Evolutionary conservation across 2,329 filamentous ascomycete species (phyloP).

Genomic region (Pseudogymnoascus sp.): DNA sequence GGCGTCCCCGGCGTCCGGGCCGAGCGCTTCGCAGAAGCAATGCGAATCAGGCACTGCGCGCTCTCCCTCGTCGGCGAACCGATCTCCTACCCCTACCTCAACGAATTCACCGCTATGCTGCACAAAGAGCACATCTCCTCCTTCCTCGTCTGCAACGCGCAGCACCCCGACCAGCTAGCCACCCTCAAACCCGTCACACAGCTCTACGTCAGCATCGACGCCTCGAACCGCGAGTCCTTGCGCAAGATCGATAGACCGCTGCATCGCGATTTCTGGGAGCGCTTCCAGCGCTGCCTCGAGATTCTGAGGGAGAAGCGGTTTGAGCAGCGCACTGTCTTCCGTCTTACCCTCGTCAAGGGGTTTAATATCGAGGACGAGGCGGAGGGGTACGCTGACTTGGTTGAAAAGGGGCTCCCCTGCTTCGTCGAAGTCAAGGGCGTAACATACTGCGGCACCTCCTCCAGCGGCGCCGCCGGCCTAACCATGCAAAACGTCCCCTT

Average conservation of each 20-base stretch:
- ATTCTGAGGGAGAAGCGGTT: slow-evolving; percentile 79
- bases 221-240: slow-evolving; percentile 80
- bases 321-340: slow-evolving; percentile 86
- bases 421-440: slow-evolving; percentile 97
- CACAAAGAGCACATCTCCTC: slow-evolving; percentile 83
- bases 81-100: slow-evolving; percentile 98
- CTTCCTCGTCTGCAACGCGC: slow-evolving; percentile 94
- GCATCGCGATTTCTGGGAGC: slow-evolving; percentile 95
- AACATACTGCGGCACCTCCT: slow-evolving; percentile 89
- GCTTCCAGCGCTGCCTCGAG: slow-evolving; percentile 84
- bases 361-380: slow-evolving; percentile 97
- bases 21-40: slow-evolving; percentile 86
- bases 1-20: slow-evolving; percentile 88
- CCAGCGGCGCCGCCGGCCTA: slow-evolving; percentile 74
- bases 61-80: slow-evolving; percentile 89
- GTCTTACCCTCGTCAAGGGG: slow-evolving; percentile 90
- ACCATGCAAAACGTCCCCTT: slow-evolving; percentile 98
- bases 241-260: slow-evolving; percentile 85
- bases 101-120: slow-evolving; percentile 78
- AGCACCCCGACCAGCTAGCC: slow-evolving; percentile 86
- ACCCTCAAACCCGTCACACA: slow-evolving; percentile 82
- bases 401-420: slow-evolving; percentile 78
- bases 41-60: slow-evolving; percentile 89
- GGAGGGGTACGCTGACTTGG: slow-evolving; percentile 80
- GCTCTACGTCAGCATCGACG: slow-evolving; percentile 93